These are phyloP conservation scores for Rhizophora apiculata DNA, from an alignment of 345 rosid species.

Conservation along the genomic window DNA sequence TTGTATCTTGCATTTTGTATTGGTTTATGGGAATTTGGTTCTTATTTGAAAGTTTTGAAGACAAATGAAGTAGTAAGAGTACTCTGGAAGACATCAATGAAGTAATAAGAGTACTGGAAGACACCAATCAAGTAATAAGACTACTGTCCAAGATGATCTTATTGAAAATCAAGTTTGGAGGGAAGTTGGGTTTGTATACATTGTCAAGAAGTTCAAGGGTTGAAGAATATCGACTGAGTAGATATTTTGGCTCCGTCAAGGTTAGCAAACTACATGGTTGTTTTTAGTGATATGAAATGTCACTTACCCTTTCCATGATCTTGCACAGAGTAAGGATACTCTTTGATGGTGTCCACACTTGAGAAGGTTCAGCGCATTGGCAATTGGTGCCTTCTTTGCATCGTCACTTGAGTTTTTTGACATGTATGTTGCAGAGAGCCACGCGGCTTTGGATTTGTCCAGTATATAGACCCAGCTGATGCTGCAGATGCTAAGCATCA, in stretches of 20 bases:
- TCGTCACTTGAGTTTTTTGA: slow-evolving; percentile 1
- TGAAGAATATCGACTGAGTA: slow-evolving; percentile 52
- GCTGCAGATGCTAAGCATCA: slow-evolving; percentile 85
- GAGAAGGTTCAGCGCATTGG: not conserved
- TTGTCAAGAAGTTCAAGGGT: slow-evolving; percentile 60
- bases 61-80: slow-evolving; percentile 60
- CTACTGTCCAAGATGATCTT: slow-evolving; percentile 43
- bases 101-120: slow-evolving; percentile 39
- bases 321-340: slow-evolving; percentile 13
- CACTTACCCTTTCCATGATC: slow-evolving; percentile 20
- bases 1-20: slow-evolving; percentile 20
- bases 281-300: slow-evolving; percentile 30
- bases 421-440: slow-evolving; percentile 57
- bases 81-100: slow-evolving; percentile 47
- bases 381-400: not conserved
- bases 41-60: slow-evolving; percentile 80
- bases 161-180: slow-evolving; percentile 38
- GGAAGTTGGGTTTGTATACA: slow-evolving; percentile 46
- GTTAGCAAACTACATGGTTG: slow-evolving; percentile 53
- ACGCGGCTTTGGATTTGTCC: slow-evolving; percentile 92
- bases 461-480: slow-evolving; percentile 76
- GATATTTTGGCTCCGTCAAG: slow-evolving; percentile 46
- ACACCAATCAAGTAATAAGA: slow-evolving; percentile 37
- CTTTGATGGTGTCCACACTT: slow-evolving; percentile 18
- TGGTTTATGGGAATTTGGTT: slow-evolving; percentile 63